Percentiles rank a stretch among this genome's conserved stretches.
Evolutionary conservation across 2,329 filamentous ascomycete genomes (phyloP).

Genomic region (Pseudogymnoascus pannorum): DNA sequence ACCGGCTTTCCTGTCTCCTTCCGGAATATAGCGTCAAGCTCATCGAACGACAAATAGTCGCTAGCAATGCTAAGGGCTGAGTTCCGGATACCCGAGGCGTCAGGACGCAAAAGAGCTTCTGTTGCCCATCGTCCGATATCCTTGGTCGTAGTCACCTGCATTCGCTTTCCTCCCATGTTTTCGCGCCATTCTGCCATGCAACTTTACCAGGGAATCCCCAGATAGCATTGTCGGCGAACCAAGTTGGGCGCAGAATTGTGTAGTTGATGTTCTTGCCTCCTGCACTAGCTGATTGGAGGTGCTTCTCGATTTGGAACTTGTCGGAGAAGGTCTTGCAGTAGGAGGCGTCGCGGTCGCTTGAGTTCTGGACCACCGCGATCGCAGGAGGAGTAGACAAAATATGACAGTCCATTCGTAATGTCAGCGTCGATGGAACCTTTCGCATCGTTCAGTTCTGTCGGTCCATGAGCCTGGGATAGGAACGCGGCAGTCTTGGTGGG

Average conservation of each 20-base stretch:
- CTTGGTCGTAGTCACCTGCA: constrained; percentile 36
- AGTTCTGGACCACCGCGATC: constrained; percentile 44
- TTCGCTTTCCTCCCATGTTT: constrained; percentile 26
- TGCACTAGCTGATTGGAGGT: constrained; percentile 39
- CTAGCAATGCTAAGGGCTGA: constrained; percentile 37
- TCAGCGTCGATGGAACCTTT: constrained; percentile 44
- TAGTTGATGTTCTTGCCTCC: constrained; percentile 38
- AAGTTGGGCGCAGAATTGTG: constrained; percentile 48
- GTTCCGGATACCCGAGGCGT: constrained; percentile 30
- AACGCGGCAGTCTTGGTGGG: constrained; percentile 46
- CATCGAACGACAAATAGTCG: constrained; percentile 35
- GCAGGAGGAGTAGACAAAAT: constrained; percentile 51
- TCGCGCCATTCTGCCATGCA: constrained; percentile 27
- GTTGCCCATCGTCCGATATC: constrained; percentile 42
- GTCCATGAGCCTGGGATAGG: constrained; percentile 20
- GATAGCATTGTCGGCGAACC: constrained; percentile 44
- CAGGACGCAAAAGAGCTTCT: constrained; percentile 35
- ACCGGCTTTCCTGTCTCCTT: constrained; percentile 23
- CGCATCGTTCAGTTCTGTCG: constrained; percentile 40
- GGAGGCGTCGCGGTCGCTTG: constrained; percentile 39
- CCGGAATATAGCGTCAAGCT: constrained; percentile 28
- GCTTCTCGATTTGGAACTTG: constrained; percentile 49
- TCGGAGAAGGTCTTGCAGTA: constrained; percentile 46
- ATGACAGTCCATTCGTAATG: constrained; percentile 40
- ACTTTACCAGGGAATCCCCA: constrained; percentile 21